A percentile compares a stretch with the other conserved stretches of the same genome.
These are phyloP conservation scores for Penicillium fimorum DNA, from an alignment of 495 filamentous ascomycete genomes.

Conservation along the genomic window DNA sequence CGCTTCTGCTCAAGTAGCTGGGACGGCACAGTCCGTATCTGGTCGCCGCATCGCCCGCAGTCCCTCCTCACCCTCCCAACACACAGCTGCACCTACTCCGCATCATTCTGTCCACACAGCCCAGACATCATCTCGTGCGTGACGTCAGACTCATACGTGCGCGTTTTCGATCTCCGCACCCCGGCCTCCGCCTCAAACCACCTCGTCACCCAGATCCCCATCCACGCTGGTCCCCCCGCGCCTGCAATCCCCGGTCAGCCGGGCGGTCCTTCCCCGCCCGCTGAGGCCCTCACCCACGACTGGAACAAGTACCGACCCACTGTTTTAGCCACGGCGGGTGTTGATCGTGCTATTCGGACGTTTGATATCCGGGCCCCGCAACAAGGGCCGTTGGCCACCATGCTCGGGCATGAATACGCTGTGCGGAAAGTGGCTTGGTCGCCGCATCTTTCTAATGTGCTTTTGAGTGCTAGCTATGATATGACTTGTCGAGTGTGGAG, in stretches of 20 bases:
- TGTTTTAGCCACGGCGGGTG: constrained; percentile 80
- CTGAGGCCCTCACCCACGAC: constrained; percentile 89
- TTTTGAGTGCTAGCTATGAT: constrained; percentile 90
- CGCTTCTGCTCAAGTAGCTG: constrained; percentile 85
- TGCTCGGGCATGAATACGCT: constrained; percentile 88
- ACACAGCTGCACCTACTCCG: constrained; percentile 86
- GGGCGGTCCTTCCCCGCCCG: constrained; percentile 48
- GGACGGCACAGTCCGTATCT: constrained; percentile 93
- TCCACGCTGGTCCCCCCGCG: constrained; percentile 60
- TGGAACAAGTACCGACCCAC: constrained; percentile 96
- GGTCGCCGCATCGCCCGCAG: constrained; percentile 69
- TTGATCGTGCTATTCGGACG: constrained; percentile 81
- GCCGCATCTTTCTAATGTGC: constrained; percentile 80
- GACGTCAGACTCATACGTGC: constrained; percentile 77
- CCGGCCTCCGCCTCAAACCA: constrained; percentile 81
- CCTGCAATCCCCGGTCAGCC: constrained; percentile 35
- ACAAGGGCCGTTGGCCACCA: constrained; percentile 65
- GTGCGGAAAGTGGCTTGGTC: constrained; percentile 83
- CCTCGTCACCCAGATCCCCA: constrained; percentile 70
- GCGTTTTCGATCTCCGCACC: constrained; percentile 85
- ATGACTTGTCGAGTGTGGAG: constrained; percentile 96
- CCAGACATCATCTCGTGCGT: constrained; percentile 78
- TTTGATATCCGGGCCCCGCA: constrained; percentile 80
- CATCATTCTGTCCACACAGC: constrained; percentile 76
- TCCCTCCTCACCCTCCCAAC: constrained; percentile 83